These are phyloP conservation scores for Solanum neorickii DNA, from an alignment of 257 asterid species.

Conservation along the genomic window DNA sequence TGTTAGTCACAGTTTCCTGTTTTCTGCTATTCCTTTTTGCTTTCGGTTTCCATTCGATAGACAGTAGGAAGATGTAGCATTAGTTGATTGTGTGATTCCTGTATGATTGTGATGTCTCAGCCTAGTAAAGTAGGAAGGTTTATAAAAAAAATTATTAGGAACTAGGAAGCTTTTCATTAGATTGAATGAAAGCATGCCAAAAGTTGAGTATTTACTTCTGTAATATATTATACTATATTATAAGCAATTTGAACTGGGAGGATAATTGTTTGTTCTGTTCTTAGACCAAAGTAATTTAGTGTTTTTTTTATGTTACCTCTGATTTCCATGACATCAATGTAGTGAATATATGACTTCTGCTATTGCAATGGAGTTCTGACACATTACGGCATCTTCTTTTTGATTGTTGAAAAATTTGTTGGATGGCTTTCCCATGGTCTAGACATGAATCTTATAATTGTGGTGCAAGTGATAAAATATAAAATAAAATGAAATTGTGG, in stretches of 20 bases:
- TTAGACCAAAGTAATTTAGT: not conserved
- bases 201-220: not conserved
- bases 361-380: not conserved
- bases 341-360: not conserved
- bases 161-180: not conserved
- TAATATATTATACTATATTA: not conserved
- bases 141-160: not conserved
- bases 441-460: not conserved
- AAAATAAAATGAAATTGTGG: not conserved
- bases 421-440: not conserved
- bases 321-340: not conserved
- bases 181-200: not conserved
- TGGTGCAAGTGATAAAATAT: not conserved
- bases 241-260: not conserved
- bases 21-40: not conserved
- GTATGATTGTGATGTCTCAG: not conserved
- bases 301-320: not conserved
- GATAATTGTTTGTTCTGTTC: not conserved
- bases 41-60: not conserved
- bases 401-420: not conserved
- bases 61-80: not conserved
- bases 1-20: not conserved
- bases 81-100: not conserved
- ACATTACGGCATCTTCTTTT: not conserved
- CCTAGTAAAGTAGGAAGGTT: not conserved